phyloP scores from a whole-genome alignment of 1,284 basidiomycete species.

The Schizopora paradoxa region DNA sequence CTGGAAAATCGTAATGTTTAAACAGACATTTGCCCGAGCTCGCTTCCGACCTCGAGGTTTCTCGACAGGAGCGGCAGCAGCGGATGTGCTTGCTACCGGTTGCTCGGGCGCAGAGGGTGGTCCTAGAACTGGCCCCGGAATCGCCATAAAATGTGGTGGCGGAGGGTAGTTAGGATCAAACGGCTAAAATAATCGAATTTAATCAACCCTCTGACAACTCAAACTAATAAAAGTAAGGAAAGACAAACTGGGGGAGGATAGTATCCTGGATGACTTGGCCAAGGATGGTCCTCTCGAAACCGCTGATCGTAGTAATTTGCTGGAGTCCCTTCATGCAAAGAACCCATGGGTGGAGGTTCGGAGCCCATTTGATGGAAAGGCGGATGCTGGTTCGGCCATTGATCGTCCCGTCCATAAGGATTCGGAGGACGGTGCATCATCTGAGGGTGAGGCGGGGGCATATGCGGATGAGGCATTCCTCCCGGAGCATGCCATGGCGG shows the following conservation, averaged over 20 bases:
- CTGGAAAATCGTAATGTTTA: slow-evolving; percentile 12
- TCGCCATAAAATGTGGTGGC: not conserved
- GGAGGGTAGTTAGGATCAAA: too few species aligned
- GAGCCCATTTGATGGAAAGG: too few species aligned
- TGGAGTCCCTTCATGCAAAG: slow-evolving; percentile 7
- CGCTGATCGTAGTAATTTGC: slow-evolving; percentile 43
- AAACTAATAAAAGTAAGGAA: not conserved
- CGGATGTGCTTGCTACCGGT: slow-evolving; percentile 8
- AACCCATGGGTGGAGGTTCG: too few species aligned
- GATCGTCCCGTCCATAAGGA: slow-evolving; percentile 40
- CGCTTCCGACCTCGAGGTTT: slow-evolving; percentile 52
- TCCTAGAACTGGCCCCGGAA: not conserved
- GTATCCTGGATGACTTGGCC: slow-evolving; percentile 47
- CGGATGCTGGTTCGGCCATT: slow-evolving; percentile 41
- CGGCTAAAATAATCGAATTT: too few species aligned
- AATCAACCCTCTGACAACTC: slow-evolving; percentile 4
- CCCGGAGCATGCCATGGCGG: slow-evolving; percentile 10
- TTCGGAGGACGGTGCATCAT: slow-evolving; percentile 33
- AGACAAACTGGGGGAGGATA: slow-evolving; percentile 47
- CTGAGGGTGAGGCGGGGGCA: slow-evolving; percentile 23
- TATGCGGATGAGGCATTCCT: too few species aligned
- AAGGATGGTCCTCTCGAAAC: slow-evolving; percentile 53
- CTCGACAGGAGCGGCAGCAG: not conserved
- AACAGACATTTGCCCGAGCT: slow-evolving; percentile 47
- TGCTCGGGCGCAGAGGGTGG: slow-evolving; percentile 5